These are phyloP conservation scores for Vaccinium myrtillus DNA, from an alignment of 148 eudicot species.

Conservation along the genomic window DNA sequence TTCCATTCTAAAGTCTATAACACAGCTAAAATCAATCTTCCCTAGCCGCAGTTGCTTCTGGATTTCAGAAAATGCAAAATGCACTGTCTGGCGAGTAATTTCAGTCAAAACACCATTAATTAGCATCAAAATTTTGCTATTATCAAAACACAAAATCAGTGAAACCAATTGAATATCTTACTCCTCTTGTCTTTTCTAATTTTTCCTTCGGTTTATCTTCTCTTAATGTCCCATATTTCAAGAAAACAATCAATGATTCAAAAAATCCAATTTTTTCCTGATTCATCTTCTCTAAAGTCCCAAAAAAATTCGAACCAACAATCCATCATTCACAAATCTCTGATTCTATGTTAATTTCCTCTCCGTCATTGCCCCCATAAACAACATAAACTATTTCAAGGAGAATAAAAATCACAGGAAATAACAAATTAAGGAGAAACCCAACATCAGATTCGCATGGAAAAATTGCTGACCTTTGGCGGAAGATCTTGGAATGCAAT, in stretches of 20 bases:
- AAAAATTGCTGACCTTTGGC: constrained; percentile 9
- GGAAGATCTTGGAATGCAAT: constrained; percentile 19
- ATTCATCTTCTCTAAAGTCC: neutral
- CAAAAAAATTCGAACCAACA: neutral
- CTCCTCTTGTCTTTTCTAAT: neutral
- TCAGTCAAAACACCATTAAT: neutral
- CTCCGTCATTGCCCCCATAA: neutral
- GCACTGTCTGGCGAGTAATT: neutral
- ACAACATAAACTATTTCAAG: neutral
- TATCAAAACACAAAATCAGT: neutral
- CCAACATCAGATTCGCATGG: neutral
- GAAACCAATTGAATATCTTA: neutral
- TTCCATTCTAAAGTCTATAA: neutral
- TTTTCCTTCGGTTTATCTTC: neutral
- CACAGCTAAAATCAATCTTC: constrained; percentile 10
- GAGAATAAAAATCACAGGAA: neutral
- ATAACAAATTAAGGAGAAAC: neutral
- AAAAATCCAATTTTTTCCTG: too few relatives aligned
- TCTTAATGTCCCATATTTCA: too few relatives aligned
- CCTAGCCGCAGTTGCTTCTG: neutral
- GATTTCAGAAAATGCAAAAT: neutral
- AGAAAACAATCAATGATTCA: too few relatives aligned
- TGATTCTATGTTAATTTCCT: neutral
- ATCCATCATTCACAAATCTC: neutral
- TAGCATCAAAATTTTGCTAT: neutral